These are phyloP conservation scores for Talaromyces verruculosus DNA, from an alignment of 2,329 filamentous ascomycete species.

Conservation along the genomic window DNA sequence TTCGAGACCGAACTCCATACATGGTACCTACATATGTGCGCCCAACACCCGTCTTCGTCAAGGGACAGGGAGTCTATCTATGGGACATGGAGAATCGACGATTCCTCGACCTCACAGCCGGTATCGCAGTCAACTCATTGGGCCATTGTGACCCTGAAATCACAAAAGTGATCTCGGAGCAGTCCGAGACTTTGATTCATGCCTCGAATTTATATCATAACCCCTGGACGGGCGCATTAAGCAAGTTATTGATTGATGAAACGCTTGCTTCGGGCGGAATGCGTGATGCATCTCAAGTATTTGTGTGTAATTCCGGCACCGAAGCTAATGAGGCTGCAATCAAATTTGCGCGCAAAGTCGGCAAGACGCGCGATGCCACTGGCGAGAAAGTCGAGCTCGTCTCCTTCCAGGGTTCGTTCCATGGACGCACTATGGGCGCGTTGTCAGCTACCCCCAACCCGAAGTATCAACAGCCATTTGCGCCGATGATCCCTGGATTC, in stretches of 20 bases:
- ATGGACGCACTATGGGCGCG: slow-evolving; percentile 93
- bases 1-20: slow-evolving; percentile 74
- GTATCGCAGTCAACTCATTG: slow-evolving; percentile 91
- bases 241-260: slow-evolving; percentile 77
- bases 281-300: slow-evolving; percentile 75
- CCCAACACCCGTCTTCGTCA: slow-evolving; percentile 84
- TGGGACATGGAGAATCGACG: slow-evolving; percentile 86
- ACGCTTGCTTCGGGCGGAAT: slow-evolving; percentile 79
- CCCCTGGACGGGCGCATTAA: slow-evolving; percentile 87
- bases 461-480: slow-evolving; percentile 94
- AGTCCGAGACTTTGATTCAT: slow-evolving; percentile 79
- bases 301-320: slow-evolving; percentile 93
- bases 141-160: slow-evolving; percentile 87
- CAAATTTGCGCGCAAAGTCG: slow-evolving; percentile 92
- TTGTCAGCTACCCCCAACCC: slow-evolving; percentile 96
- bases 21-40: slow-evolving; percentile 97
- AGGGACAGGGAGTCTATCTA: slow-evolving; percentile 80
- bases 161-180: slow-evolving; percentile 70
- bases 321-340: slow-evolving; percentile 98
- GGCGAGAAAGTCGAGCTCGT: slow-evolving; percentile 79
- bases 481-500: slow-evolving; percentile 94
- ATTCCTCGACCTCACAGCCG: slow-evolving; percentile 93
- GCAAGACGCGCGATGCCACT: slow-evolving; percentile 70
- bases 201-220: slow-evolving; percentile 97
- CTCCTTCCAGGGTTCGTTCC: slow-evolving; percentile 89